Conservation (phyloP, 495 filamentous ascomycete genomes). For the Polyplosphaeria fusca region DNA sequence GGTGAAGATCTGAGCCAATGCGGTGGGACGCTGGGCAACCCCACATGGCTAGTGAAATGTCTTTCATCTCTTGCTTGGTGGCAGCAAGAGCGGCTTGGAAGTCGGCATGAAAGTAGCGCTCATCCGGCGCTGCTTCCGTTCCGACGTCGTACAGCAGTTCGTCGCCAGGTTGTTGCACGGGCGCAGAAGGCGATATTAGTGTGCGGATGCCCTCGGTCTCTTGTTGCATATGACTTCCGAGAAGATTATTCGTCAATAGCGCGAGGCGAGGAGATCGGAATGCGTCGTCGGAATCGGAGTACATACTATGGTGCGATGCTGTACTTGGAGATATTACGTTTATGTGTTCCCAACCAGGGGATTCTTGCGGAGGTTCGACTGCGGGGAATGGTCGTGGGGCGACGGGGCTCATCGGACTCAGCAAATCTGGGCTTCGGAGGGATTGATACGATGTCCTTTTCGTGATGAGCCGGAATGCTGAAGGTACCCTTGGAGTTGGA, state of each 20-base stretch:
- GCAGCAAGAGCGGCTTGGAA: conserved; percentile 15
- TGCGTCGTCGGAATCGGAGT: conserved; percentile 16
- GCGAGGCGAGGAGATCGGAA: conserved; percentile 16
- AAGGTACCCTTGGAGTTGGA: conserved; percentile 4
- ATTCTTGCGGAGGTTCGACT: conserved; percentile 1
- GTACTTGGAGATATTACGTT: conserved; percentile 21
- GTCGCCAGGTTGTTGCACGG: conserved; percentile 17
- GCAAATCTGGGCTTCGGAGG: conserved; percentile 8
- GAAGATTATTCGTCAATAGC: conserved; percentile 9
- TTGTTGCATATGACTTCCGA: not conserved
- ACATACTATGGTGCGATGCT: conserved; percentile 12
- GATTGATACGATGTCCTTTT: conserved; percentile 19
- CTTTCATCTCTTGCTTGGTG: conserved; percentile 24
- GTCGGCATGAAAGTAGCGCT: conserved; percentile 1
- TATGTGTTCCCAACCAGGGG: conserved; percentile 14
- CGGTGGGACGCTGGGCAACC: conserved; percentile 19
- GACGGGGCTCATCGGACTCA: conserved; percentile 8
- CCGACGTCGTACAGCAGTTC: conserved; percentile 19
- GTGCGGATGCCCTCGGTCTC: not conserved
- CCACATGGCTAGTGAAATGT: conserved; percentile 23
- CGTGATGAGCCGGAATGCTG: conserved; percentile 2
- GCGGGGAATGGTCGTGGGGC: not conserved
- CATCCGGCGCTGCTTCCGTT: conserved; percentile 5
- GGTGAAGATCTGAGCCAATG: conserved; percentile 16
- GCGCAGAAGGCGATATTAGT: conserved; percentile 20